Conservation (phyloP, 106 monocot species). For the Allium sativum region DNA sequence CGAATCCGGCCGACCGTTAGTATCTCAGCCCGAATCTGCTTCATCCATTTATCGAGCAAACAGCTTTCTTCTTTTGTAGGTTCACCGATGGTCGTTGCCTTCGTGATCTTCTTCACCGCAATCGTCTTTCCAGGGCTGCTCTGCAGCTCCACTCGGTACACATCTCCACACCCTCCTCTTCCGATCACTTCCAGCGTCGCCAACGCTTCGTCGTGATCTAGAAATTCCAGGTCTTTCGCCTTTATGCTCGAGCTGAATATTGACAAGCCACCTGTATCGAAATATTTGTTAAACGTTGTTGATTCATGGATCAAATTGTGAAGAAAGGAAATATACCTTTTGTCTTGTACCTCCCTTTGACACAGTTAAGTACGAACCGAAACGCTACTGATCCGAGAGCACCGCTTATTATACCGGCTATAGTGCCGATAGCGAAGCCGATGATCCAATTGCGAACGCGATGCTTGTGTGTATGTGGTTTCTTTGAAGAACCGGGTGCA, state of each 20-base stretch:
- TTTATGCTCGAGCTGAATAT: constrained; percentile 61
- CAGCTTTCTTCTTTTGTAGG: constrained; percentile 33
- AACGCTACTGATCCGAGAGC: constrained; percentile 12
- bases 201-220: constrained; percentile 49
- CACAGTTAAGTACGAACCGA: constrained; percentile 43
- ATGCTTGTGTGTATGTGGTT: not conserved
- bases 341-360: constrained; percentile 31
- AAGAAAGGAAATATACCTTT: too few relatives aligned
- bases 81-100: constrained; percentile 2
- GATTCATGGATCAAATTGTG: too few relatives aligned
- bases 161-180: constrained; percentile 60
- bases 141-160: constrained; percentile 39
- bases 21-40: constrained; percentile 57
- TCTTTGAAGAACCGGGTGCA: constrained; percentile 2
- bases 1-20: constrained; percentile 58
- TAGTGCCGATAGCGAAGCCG: constrained; percentile 17
- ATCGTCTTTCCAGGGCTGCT: constrained; percentile 15
- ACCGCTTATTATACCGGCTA: constrained; percentile 31
- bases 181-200: constrained; percentile 50
- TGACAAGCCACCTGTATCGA: constrained; percentile 7
- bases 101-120: constrained; percentile 39
- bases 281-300: too few relatives aligned
- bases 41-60: constrained; percentile 37
- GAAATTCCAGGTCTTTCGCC: constrained; percentile 37
- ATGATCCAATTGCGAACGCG: constrained; percentile 12